Evolutionary conservation across 139 green algal species (phyloP).

Genomic region (Picochlorum sp.): DNA sequence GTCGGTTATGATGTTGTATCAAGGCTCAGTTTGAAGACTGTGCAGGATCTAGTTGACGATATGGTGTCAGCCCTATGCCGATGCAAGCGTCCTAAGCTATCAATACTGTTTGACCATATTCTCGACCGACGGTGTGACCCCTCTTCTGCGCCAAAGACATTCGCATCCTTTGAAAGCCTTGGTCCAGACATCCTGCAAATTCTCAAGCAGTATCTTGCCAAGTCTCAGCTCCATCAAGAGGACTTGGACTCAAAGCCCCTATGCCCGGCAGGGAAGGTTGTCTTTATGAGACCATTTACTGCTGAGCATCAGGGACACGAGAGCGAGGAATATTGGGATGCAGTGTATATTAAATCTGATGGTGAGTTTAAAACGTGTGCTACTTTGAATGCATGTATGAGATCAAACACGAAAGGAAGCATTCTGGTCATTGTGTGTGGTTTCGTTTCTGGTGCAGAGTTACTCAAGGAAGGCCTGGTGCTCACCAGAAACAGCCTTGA

Average conservation of each 20-base stretch:
- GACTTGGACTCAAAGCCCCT: background rate
- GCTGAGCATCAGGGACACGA: background rate
- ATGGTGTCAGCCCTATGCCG: slow-evolving; percentile 31
- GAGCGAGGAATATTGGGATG: background rate
- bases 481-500: too few relatives aligned
- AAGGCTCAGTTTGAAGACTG: slow-evolving; percentile 16
- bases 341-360: too few relatives aligned
- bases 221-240: background rate
- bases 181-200: background rate
- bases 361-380: too few relatives aligned
- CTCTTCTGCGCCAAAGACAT: background rate
- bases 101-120: slow-evolving; percentile 17
- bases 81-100: slow-evolving; percentile 26
- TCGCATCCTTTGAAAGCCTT: background rate
- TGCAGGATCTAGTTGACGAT: slow-evolving; percentile 38
- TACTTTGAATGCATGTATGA: too few relatives aligned
- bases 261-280: background rate
- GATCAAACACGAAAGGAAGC: too few relatives aligned
- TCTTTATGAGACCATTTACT: background rate
- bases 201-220: background rate
- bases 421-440: too few relatives aligned
- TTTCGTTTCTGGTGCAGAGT: too few relatives aligned
- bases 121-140: slow-evolving; percentile 23
- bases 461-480: too few relatives aligned
- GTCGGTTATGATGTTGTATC: slow-evolving; percentile 34